phyloP scores from a whole-genome alignment of 2,329 filamentous ascomycete genomes.

The Sporothrix humicola region DNA sequence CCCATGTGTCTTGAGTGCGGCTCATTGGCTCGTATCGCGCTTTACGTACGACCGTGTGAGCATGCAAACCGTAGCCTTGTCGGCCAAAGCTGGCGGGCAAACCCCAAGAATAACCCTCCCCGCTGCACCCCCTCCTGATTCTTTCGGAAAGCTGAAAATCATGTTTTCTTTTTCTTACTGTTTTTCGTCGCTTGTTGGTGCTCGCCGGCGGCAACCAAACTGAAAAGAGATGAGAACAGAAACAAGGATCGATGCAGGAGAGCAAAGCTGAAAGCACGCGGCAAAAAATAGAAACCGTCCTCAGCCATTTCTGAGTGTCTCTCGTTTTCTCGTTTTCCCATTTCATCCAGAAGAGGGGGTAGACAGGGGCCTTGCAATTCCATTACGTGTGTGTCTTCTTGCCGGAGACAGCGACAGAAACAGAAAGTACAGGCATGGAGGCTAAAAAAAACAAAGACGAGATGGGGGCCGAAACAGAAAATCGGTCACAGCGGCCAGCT shows the following conservation, averaged over 20 bases:
- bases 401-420: background rate
- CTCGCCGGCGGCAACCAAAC: conserved; percentile 12
- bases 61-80: conserved; percentile 16
- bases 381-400: background rate
- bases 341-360: background rate
- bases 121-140: background rate
- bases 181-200: background rate
- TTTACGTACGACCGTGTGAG: background rate
- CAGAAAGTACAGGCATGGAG: background rate
- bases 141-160: conserved; percentile 20
- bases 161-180: conserved; percentile 18
- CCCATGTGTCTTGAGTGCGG: background rate
- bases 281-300: background rate
- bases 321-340: background rate
- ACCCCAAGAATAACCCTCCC: background rate
- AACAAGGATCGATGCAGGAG: background rate
- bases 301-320: background rate
- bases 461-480: conserved; percentile 10
- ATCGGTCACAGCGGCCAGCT: conserved; percentile 8
- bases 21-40: background rate
- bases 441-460: background rate
- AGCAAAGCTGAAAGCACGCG: background rate
- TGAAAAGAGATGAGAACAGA: background rate
- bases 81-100: background rate
- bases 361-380: background rate